phyloP scores from a whole-genome alignment of 495 filamentous ascomycete genomes.

The Penicillium steckii region DNA sequence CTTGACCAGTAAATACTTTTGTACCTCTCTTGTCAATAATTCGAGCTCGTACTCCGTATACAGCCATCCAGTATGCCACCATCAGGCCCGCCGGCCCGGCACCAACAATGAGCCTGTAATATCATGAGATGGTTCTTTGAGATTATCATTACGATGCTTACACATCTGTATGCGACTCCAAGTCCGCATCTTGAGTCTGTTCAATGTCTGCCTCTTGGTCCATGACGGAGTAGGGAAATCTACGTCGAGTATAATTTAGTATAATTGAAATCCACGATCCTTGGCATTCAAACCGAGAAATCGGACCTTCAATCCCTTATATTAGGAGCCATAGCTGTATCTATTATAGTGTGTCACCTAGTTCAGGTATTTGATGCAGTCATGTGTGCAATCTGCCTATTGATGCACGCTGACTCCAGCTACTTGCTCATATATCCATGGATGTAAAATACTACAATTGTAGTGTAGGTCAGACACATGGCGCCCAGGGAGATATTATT shows the following conservation, averaged over 20 bases:
- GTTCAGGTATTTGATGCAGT: background rate
- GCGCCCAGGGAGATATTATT: background rate
- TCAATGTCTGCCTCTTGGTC: background rate
- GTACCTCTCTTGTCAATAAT: constrained; percentile 61
- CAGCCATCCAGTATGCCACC: constrained; percentile 62
- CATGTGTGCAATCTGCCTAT: background rate
- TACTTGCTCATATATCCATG: background rate
- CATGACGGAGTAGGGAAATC: constrained; percentile 4
- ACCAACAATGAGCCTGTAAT: constrained; percentile 53
- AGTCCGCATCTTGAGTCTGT: background rate
- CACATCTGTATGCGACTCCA: constrained; percentile 18
- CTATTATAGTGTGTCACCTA: background rate
- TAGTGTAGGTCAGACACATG: too few relatives aligned
- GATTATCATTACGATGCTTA: background rate
- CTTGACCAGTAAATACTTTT: constrained; percentile 57
- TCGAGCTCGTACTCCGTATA: constrained; percentile 55
- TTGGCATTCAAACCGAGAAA: background rate
- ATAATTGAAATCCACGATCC: too few relatives aligned
- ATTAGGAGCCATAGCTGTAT: background rate
- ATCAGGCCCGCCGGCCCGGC: constrained; percentile 68
- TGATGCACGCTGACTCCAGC: constrained; percentile 6
- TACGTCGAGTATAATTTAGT: too few relatives aligned
- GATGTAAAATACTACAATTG: too few relatives aligned
- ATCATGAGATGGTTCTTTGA: background rate
- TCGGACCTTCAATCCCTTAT: background rate